phyloP scores from a whole-genome alignment of 192 early-diverging fungal species.

The Coemansia erecta region DNA sequence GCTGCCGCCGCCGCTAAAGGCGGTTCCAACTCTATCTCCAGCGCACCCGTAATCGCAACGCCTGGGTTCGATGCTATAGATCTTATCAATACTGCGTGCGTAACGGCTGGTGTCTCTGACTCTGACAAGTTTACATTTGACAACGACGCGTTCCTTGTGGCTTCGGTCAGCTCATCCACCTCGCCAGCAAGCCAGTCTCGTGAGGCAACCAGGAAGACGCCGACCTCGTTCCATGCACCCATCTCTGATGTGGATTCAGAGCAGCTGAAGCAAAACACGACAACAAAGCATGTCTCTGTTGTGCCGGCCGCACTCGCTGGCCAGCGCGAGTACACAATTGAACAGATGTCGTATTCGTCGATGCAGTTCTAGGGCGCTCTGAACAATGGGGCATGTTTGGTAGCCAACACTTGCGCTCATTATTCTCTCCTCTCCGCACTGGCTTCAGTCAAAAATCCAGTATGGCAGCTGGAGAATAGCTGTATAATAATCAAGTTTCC shows the following conservation, averaged over 20 bases:
- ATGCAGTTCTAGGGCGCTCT: conserved; percentile 9
- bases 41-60: too few relatives aligned
- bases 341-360: conserved; percentile 24
- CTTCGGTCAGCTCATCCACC: conserved; percentile 3
- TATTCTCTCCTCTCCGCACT: too few relatives aligned
- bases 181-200: neutral
- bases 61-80: too few relatives aligned
- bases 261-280: conserved; percentile 7
- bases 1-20: neutral
- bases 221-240: conserved; percentile 1
- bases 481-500: neutral
- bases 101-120: neutral
- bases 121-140: neutral
- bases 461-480: neutral
- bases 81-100: neutral
- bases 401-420: neutral
- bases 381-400: too few relatives aligned
- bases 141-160: conserved; percentile 11
- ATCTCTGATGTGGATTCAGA: conserved; percentile 8
- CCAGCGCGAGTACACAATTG: conserved; percentile 47
- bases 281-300: conserved; percentile 25
- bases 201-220: neutral
- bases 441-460: neutral
- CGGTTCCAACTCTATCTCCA: too few relatives aligned
- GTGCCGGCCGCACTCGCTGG: conserved; percentile 22